Evolutionary conservation across 805 yeast genomes (phyloP).

Genomic region (Spathaspora hagerdaliae): DNA sequence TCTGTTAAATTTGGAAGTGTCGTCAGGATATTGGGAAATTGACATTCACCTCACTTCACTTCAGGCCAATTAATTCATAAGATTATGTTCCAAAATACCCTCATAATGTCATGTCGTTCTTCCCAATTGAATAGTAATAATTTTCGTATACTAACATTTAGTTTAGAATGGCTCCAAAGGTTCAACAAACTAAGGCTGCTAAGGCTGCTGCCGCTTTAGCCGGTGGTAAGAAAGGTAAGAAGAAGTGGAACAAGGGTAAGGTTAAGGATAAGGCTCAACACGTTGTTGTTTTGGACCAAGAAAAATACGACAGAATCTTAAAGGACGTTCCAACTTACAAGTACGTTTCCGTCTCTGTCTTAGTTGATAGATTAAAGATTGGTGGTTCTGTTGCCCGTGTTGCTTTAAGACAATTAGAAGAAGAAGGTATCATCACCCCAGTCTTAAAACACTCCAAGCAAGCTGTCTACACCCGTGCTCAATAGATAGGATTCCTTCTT

Average conservation of each 20-base stretch:
- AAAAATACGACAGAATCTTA: slow-evolving; percentile 97
- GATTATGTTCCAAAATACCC: too few relatives aligned
- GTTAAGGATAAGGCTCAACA: slow-evolving; percentile 99
- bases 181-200: slow-evolving; percentile 99
- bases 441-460: slow-evolving; percentile 95
- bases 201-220: slow-evolving; percentile 99
- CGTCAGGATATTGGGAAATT: too few relatives aligned
- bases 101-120: too few relatives aligned
- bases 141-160: slow-evolving; percentile 18
- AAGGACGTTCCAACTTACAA: slow-evolving; percentile 99
- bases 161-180: slow-evolving; percentile 92
- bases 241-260: slow-evolving; percentile 99
- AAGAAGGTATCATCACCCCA: slow-evolving; percentile 91
- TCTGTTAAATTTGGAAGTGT: too few relatives aligned
- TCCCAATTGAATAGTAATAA: too few relatives aligned
- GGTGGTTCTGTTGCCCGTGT: slow-evolving; percentile 99
- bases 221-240: slow-evolving; percentile 99
- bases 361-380: slow-evolving; percentile 98
- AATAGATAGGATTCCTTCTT: slow-evolving; percentile 16
- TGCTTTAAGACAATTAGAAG: slow-evolving; percentile 94
- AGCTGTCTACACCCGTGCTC: slow-evolving; percentile 87
- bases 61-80: too few relatives aligned
- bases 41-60: too few relatives aligned
- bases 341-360: slow-evolving; percentile 95
- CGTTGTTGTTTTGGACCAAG: slow-evolving; percentile 95